Evolutionary conservation across 2,329 filamentous ascomycete species (phyloP).

Genomic region (Arthrobotrys entomopaga): DNA sequence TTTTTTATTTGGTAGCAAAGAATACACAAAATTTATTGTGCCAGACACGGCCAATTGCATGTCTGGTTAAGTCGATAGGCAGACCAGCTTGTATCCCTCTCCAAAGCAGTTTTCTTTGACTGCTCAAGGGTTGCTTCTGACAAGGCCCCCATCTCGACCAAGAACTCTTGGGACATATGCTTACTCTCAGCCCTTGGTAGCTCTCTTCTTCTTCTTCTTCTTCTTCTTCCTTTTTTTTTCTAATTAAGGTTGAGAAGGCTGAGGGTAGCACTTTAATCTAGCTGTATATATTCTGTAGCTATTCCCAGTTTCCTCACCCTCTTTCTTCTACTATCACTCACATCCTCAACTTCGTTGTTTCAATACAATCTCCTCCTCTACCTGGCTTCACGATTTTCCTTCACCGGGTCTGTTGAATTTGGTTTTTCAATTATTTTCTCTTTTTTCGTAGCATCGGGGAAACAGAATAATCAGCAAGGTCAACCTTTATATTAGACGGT

Average conservation of each 20-base stretch:
- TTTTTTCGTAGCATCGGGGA: constrained; percentile 25
- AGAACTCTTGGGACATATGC: constrained; percentile 39
- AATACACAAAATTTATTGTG: not conserved
- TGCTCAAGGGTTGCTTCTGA: constrained; percentile 36
- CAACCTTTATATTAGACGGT: constrained; percentile 16
- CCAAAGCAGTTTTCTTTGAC: no score
- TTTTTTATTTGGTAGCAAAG: constrained; percentile 1
- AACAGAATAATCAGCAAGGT: constrained; percentile 31
- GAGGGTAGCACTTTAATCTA: constrained; percentile 33
- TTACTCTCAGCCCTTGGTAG: constrained; percentile 55
- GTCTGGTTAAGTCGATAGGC: constrained; percentile 25
- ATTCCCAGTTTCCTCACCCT: constrained; percentile 33
- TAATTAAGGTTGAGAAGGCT: constrained; percentile 33
- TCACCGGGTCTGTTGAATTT: constrained; percentile 38
- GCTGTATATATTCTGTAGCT: constrained; percentile 54
- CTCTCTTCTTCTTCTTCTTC: constrained; percentile 1
- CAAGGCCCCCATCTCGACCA: constrained; percentile 39
- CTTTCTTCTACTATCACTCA: constrained; percentile 35
- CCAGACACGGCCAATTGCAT: constrained; percentile 28
- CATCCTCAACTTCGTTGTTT: constrained; percentile 48
- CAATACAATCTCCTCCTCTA: constrained; percentile 19
- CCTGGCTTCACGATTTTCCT: constrained; percentile 53
- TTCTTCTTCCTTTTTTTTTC: not conserved
- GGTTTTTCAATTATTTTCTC: constrained; percentile 22
- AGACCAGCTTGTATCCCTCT: constrained; percentile 2